Conservation (phyloP, 2,329 filamentous ascomycete species). For the Alternaria conjuncta region DNA sequence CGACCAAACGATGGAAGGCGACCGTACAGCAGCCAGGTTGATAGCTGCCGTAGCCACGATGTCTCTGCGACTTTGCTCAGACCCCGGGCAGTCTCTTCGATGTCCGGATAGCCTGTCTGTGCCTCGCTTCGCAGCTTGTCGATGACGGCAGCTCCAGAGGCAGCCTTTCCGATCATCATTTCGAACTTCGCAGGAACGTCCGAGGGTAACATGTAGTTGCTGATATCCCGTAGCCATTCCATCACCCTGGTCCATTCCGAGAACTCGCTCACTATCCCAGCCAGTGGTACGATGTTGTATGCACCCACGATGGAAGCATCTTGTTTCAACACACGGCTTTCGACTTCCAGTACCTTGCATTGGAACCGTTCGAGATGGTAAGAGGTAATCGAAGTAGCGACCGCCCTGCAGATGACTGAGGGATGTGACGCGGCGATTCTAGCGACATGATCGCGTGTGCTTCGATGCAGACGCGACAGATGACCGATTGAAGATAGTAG, state of each 20-base stretch:
- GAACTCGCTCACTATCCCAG: constrained; percentile 82
- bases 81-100: constrained; percentile 76
- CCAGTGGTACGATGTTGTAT: constrained; percentile 91
- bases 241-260: constrained; percentile 83
- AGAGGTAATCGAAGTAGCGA: constrained; percentile 77
- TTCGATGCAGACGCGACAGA: constrained; percentile 78
- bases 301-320: constrained; percentile 85
- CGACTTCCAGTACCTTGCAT: constrained; percentile 81
- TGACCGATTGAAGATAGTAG: constrained; percentile 78
- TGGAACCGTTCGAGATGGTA: constrained; percentile 82
- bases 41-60: constrained; percentile 89
- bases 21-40: constrained; percentile 90
- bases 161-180: constrained; percentile 39
- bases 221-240: constrained; percentile 82
- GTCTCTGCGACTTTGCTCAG: constrained; percentile 81
- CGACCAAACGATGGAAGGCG: constrained; percentile 77
- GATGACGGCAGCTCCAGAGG: constrained; percentile 76
- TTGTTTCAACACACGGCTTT: constrained; percentile 75
- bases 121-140: constrained; percentile 76
- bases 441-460: constrained; percentile 70
- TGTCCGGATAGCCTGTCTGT: constrained; percentile 86
- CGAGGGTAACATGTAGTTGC: constrained; percentile 68
- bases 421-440: constrained; percentile 73
- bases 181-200: constrained; percentile 21
- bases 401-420: constrained; percentile 85